Evolutionary conservation across 164 flowering plant genomes (phyloP).

Genomic region (Umbellularia californica): DNA sequence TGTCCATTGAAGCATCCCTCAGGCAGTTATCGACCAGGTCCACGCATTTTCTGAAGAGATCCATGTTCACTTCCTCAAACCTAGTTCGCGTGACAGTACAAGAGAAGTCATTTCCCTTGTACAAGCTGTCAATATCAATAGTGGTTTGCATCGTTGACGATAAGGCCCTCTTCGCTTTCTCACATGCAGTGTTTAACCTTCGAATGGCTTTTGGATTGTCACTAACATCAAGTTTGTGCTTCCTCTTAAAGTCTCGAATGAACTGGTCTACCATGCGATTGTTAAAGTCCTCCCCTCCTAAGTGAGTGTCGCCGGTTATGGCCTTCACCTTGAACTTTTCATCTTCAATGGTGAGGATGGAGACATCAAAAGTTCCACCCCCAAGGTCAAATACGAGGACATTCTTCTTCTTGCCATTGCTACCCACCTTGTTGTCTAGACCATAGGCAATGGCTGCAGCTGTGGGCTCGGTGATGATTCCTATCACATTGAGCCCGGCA

Average conservation of each 20-base stretch:
- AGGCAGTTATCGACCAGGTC: no score
- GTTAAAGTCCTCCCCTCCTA: constrained; percentile 61
- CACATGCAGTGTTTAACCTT: no score
- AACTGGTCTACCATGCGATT: constrained; percentile 52
- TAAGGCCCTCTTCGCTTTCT: no score
- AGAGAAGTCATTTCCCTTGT: no score
- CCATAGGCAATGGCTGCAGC: constrained; percentile 9
- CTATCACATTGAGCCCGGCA: constrained; percentile 10
- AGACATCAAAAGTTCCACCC: constrained; percentile 13
- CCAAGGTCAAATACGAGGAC: constrained; percentile 5
- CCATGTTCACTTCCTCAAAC: no score
- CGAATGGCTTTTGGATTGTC: no score
- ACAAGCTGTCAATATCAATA: no score
- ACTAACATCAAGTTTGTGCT: constrained; percentile 3
- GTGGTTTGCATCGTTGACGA: no score
- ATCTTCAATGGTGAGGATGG: constrained; percentile 9
- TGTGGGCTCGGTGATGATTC: constrained; percentile 2
- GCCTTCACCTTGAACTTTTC: constrained; percentile 2
- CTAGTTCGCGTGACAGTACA: no score
- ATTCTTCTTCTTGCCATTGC: background rate
- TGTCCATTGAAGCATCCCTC: no score
- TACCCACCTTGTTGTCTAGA: background rate
- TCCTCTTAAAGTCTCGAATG: constrained; percentile 43
- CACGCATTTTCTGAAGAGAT: no score
- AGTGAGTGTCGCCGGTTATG: constrained; percentile 24